Evolutionary conservation across 257 asterid genomes (phyloP), one percentile per base, ranked within the genome.

Genomic region (Solanum piurae): DNA sequence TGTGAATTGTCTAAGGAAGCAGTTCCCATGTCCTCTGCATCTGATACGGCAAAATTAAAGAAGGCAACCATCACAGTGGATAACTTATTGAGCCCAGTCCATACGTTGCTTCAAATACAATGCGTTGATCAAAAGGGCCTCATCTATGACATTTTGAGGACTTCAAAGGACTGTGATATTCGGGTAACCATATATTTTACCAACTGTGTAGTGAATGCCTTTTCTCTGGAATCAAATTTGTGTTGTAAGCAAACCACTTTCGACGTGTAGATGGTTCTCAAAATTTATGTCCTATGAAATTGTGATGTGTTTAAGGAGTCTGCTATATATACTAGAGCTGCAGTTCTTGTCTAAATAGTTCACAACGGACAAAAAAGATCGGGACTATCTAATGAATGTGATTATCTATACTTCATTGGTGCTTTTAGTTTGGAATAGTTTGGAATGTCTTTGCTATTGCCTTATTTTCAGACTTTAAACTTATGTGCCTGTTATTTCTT

Each of bases 51-150:
- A 73, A 87, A 86, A n/a, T 90, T 64, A 60, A 88, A 87, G 86
- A 90, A 90, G 79, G 88, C 91, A 64, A 66, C 85, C 34, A 60
- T 92, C 52, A 87, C 90, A 6, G 91, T 92, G 76, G 94, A 92
- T 87, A 92, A 92, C 62, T 74, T 80, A 66, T 83, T 92, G 86
- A 92, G 94, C 88, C 93, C 94, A 21, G 90, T 87, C 64, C 92
- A 92, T 80, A 92, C 94, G 7, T 83, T 91, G 85, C 93, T 92
- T 76, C 93, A 92, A 88, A 91, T 92, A 89, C 91, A 88, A 87
- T 91, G 94, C 76, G 83, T 64, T 83, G 93, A 92, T 87, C 94
- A 92, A 86, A 92, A 92, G 86, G 94, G 91, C 60, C 91, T 92
- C 88, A 87, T 92, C 66, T 92, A 92, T 80, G 94, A 92, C 88